Conservation (phyloP, 257 asterid species). For the Solanum tarapatanum region DNA sequence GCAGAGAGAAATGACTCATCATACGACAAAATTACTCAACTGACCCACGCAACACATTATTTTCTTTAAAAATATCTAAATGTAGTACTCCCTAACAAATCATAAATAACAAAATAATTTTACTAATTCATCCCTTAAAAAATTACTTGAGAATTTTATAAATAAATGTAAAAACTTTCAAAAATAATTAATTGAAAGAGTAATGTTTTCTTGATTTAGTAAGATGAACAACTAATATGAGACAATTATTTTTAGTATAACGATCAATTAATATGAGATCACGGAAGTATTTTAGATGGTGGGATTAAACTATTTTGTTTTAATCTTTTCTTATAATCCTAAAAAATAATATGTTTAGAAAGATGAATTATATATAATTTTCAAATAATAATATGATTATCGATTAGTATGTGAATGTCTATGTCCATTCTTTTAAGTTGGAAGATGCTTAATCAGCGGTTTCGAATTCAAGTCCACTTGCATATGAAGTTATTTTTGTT, state of each 20-base stretch:
- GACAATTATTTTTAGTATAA: not conserved
- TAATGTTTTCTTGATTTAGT: not conserved
- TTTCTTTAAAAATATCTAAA: no score
- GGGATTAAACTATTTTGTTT: not conserved
- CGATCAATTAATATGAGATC: not conserved
- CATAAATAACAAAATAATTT: no score
- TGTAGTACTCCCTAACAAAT: not conserved
- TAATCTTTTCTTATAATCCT: not conserved
- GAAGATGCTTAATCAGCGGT: not conserved
- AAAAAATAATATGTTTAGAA: not conserved
- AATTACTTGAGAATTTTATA: not conserved
- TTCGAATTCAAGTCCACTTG: not conserved
- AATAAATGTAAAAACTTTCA: not conserved
- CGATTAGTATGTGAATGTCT: not conserved
- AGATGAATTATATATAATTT: not conserved
- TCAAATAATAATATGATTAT: not conserved
- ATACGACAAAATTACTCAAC: not conserved
- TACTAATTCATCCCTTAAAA: not conserved
- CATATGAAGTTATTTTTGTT: not conserved
- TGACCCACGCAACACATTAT: conserved; percentile 1
- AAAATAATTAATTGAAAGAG: no score
- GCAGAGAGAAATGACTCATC: not conserved
- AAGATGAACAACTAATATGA: not conserved
- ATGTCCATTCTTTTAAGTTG: not conserved
- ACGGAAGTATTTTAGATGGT: not conserved